Conservation (phyloP, 441 rosid genomes). For the Corymbia calophylla region DNA sequence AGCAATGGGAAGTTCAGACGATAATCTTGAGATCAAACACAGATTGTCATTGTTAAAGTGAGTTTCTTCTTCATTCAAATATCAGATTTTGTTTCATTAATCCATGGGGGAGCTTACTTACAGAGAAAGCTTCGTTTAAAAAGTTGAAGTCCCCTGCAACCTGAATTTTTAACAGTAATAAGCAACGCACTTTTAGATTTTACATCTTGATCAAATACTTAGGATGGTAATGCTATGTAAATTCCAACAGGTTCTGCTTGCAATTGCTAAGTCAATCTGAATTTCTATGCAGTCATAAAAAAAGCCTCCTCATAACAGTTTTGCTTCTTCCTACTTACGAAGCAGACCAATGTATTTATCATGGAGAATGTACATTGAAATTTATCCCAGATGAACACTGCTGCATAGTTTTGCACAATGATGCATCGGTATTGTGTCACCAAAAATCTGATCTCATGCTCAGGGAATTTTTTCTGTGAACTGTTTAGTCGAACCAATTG, state of each 20-base stretch:
- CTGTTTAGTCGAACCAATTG: not conserved
- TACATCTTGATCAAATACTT: not conserved
- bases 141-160: not conserved
- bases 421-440: not conserved
- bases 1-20: conserved; percentile 27
- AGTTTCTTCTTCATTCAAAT: conserved; percentile 9
- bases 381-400: not conserved
- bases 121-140: not conserved
- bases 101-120: not conserved
- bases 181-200: not conserved
- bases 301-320: not conserved
- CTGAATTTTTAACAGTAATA: not conserved
- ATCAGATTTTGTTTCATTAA: not conserved
- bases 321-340: not conserved
- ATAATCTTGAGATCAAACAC: conserved; percentile 29
- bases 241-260: not conserved
- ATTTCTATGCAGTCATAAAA: not conserved
- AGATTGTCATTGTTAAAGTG: conserved; percentile 44
- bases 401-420: not conserved
- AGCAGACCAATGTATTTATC: not conserved
- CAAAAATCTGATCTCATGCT: not conserved
- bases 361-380: not conserved
- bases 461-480: not conserved
- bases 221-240: not conserved
- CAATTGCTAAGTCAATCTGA: not conserved